phyloP scores from a whole-genome alignment of 352 stramenopile genomes.

The Pythium pyrilobum region DNA sequence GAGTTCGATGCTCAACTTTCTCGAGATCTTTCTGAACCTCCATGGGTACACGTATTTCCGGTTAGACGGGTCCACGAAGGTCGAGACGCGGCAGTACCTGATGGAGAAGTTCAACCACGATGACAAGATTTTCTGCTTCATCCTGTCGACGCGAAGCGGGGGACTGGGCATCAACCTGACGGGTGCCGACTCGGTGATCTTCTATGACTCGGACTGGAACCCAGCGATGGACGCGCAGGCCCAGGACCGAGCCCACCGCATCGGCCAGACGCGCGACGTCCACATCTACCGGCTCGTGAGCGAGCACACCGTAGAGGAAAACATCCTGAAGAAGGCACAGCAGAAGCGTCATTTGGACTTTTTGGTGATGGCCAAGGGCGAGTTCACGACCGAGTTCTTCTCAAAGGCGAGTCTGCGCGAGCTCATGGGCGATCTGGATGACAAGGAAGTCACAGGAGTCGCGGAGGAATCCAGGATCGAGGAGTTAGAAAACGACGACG shows the following conservation, averaged over 20 bases:
- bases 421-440: constrained; percentile 67
- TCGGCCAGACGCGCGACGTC: constrained; percentile 98
- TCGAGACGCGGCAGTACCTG: constrained; percentile 94
- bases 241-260: constrained; percentile 96
- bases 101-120: constrained; percentile 99
- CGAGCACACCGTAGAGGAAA: constrained; percentile 98
- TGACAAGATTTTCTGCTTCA: constrained; percentile 97
- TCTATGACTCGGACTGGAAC: constrained; percentile 94
- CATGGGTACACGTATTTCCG: constrained; percentile 97
- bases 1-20: constrained; percentile 99
- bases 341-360: constrained; percentile 98
- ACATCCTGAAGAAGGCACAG: constrained; percentile 98
- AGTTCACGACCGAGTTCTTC: constrained; percentile 84
- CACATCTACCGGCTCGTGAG: constrained; percentile 98
- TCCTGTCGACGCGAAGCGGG: constrained; percentile 96
- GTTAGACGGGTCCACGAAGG: constrained; percentile 95
- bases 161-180: constrained; percentile 98
- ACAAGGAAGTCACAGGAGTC: constrained; percentile 7
- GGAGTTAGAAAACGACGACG: constrained; percentile 29
- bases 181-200: constrained; percentile 93
- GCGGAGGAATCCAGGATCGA: constrained; percentile 25
- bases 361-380: constrained; percentile 81
- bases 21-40: constrained; percentile 98
- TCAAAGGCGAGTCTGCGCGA: constrained; percentile 83
- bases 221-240: constrained; percentile 92